Evolutionary conservation across 768 basidiomycete species (phyloP).

Genomic region (Pisolithus microcarpus): DNA sequence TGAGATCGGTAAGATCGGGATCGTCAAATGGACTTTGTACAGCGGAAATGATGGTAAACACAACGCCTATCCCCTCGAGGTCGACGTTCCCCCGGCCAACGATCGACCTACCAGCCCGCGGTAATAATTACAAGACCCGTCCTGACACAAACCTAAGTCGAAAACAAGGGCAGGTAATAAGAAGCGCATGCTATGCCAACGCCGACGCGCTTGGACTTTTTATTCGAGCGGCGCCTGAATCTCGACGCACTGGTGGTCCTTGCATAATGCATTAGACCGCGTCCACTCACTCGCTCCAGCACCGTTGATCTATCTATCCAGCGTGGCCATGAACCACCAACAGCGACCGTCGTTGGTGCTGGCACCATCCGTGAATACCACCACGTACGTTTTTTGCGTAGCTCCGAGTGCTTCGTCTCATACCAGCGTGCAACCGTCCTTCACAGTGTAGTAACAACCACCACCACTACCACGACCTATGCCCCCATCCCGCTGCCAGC

Average conservation of each 20-base stretch:
- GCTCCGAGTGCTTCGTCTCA: background rate
- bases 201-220: constrained; percentile 4
- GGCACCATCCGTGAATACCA: constrained; percentile 79
- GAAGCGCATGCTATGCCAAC: constrained; percentile 18
- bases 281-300: constrained; percentile 16
- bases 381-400: constrained; percentile 49
- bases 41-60: too few relatives aligned
- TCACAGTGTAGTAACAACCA: constrained; percentile 80
- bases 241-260: constrained; percentile 8
- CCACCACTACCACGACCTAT: constrained; percentile 84
- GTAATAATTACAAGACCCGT: too few relatives aligned
- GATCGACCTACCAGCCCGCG: background rate
- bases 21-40: too few relatives aligned
- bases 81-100: background rate
- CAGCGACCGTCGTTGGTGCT: constrained; percentile 64
- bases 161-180: constrained; percentile 7
- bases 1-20: too few relatives aligned
- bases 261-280: constrained; percentile 19
- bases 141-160: too few relatives aligned
- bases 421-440: constrained; percentile 19
- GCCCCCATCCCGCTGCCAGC: constrained; percentile 80
- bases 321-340: constrained; percentile 49
- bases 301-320: constrained; percentile 18
- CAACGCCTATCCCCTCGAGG: too few relatives aligned
- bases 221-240: constrained; percentile 21